Percentiles rank a stretch among this genome's conserved stretches.
These are phyloP conservation scores for Geosmithia putterillii DNA, from an alignment of 2,329 filamentous ascomycete species.

Conservation along the genomic window DNA sequence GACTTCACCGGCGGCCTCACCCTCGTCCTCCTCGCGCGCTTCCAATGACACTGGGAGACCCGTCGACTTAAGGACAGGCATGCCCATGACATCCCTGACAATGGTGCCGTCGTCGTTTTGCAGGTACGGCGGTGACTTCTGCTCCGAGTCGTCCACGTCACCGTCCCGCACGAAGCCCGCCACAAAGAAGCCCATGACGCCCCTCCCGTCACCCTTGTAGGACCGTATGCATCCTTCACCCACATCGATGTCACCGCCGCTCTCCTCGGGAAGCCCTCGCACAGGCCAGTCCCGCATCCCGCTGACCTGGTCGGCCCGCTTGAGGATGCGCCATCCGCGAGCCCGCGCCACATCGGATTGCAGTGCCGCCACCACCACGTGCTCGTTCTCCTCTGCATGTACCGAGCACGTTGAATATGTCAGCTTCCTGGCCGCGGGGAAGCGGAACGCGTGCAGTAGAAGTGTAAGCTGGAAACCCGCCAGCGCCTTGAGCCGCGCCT, in stretches of 20 bases:
- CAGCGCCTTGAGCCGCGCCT: slow-evolving; percentile 57
- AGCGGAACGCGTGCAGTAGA: slow-evolving; percentile 72
- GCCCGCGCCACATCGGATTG: slow-evolving; percentile 50
- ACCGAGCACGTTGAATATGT: slow-evolving; percentile 93
- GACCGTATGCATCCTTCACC: slow-evolving; percentile 72
- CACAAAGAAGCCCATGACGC: slow-evolving; percentile 93
- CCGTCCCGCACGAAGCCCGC: slow-evolving; percentile 57
- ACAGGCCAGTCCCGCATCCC: slow-evolving; percentile 69
- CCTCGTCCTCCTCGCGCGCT: slow-evolving; percentile 6
- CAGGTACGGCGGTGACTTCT: slow-evolving; percentile 26
- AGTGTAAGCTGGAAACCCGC: slow-evolving; percentile 73
- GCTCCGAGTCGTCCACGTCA: slow-evolving; percentile 5
- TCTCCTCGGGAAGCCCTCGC: slow-evolving; percentile 40
- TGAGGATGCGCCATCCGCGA: slow-evolving; percentile 67
- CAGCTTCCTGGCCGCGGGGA: slow-evolving; percentile 61
- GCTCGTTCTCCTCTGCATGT: slow-evolving; percentile 78
- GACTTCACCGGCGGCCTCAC: slow-evolving; percentile 12
- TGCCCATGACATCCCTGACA: slow-evolving; percentile 25
- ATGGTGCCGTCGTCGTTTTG: slow-evolving; percentile 43
- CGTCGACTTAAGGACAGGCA: slow-evolving; percentile 22
- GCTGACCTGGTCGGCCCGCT: slow-evolving; percentile 57
- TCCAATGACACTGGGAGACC: slow-evolving; percentile 16
- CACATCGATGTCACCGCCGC: slow-evolving; percentile 35
- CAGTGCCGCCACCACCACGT: slow-evolving; percentile 64
- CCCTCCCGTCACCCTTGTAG: slow-evolving; percentile 66